Evolutionary conservation across 352 stramenopile species (phyloP), one percentile per base, ranked within the genome.

Genomic region (Pythium coloratum): DNA sequence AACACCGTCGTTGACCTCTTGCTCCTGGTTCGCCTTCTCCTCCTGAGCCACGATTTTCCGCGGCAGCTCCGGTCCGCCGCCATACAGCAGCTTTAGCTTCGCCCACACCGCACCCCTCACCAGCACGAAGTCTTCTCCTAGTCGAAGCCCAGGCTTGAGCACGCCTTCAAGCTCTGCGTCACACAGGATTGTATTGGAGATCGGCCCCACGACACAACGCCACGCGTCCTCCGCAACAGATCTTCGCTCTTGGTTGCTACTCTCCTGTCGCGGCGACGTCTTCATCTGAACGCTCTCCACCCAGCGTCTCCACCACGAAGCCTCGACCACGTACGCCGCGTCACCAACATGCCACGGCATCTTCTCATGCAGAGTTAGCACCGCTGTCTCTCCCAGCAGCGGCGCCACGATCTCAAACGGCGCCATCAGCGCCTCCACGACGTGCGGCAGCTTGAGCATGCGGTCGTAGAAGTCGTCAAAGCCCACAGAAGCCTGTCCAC

Each of bases 291-390:
- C 55, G 51, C 51, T 50, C 16, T 30, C 59, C n/a, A 66, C 59
- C 82, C 85, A 93, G 44, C 80, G 76, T 9, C 44, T 62, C 85
- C 82, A 93, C 85, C 85, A 93, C 16, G 36, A 33, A 57, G 62
- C 77, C 26, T 77, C 72, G 6, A 91, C 67, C 0, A 90, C 64
- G 59, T 82, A 93, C 8, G 67, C 76, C 7, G 65, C 86, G 32
- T 88, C 73, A 1, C 73, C 75, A n/a, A 71, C 64, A 20, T 72
- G 71, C 82, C 81, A 90, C 20, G 63, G 58, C 6, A 61, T 73
- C 18, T 55, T 70, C 7, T 78, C 67, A 55, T 80, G 55, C 18
- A 79, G 73, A 0, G 68, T 60, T 40, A 88, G 61, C 20, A 90
- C 62, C 10, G 47, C 69, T 13, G 73, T 64, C 51, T 91, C 81